phyloP scores from a whole-genome alignment of 192 early-diverging fungal species.

The Mycoemilia scoparia region DNA sequence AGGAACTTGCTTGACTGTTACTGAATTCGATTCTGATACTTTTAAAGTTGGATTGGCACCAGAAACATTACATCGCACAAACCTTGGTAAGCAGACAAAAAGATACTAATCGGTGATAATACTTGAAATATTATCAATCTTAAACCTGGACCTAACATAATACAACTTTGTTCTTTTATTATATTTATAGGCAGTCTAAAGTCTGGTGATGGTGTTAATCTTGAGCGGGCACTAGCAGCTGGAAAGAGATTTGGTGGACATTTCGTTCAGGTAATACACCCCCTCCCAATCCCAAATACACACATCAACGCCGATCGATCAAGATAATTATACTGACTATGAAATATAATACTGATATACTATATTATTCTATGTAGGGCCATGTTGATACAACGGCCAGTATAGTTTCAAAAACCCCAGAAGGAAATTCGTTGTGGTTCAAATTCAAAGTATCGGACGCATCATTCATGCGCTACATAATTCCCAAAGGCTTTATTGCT shows the following conservation, averaged over 20 bases:
- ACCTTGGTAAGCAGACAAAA: constrained; percentile 66
- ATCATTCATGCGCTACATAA: constrained; percentile 60
- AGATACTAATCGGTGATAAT: background rate
- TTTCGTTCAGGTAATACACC: constrained; percentile 88
- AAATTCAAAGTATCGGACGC: constrained; percentile 40
- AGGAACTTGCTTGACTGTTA: constrained; percentile 93
- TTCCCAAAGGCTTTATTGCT: constrained; percentile 89
- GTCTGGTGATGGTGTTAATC: constrained; percentile 66
- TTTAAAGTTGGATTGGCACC: constrained; percentile 91
- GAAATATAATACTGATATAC: background rate
- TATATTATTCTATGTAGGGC: constrained; percentile 25
- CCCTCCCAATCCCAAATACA: too few relatives aligned
- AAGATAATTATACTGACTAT: too few relatives aligned
- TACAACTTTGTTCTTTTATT: too few relatives aligned
- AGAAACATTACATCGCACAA: constrained; percentile 84
- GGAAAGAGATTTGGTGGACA: constrained; percentile 88
- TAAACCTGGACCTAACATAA: too few relatives aligned
- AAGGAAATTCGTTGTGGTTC: constrained; percentile 73
- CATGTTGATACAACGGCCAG: constrained; percentile 79
- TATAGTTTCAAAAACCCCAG: constrained; percentile 56
- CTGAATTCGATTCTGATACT: constrained; percentile 57
- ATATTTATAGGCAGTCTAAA: too few relatives aligned
- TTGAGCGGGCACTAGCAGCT: constrained; percentile 83
- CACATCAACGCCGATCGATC: too few relatives aligned
- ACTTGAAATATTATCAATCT: background rate